Conservation (phyloP, 495 filamentous ascomycete species). For the Xylaria telfairii region DNA sequence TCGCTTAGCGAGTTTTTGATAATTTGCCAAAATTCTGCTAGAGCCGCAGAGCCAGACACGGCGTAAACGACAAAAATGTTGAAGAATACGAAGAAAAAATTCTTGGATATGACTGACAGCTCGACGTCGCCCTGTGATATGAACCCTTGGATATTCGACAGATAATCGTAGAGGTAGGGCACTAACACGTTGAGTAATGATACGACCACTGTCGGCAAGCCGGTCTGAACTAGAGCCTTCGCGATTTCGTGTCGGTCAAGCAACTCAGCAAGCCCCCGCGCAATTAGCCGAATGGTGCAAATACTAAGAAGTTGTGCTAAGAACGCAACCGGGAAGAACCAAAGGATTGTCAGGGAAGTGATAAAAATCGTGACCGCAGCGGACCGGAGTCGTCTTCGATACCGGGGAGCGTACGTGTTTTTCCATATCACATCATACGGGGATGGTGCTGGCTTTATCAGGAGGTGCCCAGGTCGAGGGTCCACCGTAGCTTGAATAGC, state of each 20-base stretch:
- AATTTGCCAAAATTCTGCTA: slow-evolving; percentile 68
- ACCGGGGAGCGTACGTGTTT: slow-evolving; percentile 86
- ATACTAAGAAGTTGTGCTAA: slow-evolving; percentile 79
- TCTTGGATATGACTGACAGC: slow-evolving; percentile 93
- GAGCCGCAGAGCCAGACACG: slow-evolving; percentile 78
- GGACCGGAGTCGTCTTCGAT: slow-evolving; percentile 71
- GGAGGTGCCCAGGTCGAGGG: slow-evolving; percentile 81
- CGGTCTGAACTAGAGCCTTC: slow-evolving; percentile 81
- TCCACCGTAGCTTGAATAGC: slow-evolving; percentile 91
- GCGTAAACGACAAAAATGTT: slow-evolving; percentile 97
- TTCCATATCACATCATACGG: slow-evolving; percentile 90
- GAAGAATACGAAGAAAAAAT: slow-evolving; percentile 99
- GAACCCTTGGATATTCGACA: slow-evolving; percentile 90
- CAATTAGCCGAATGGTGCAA: slow-evolving; percentile 74
- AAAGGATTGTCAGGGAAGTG: slow-evolving; percentile 81
- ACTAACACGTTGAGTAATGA: slow-evolving; percentile 88
- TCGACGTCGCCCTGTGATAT: slow-evolving; percentile 95
- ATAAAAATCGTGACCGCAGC: slow-evolving; percentile 87
- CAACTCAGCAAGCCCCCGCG: slow-evolving; percentile 70
- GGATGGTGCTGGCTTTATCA: slow-evolving; percentile 83
- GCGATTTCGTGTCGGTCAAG: slow-evolving; percentile 71
- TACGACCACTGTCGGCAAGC: slow-evolving; percentile 81
- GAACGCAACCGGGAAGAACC: slow-evolving; percentile 83
- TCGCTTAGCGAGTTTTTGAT: slow-evolving; percentile 77
- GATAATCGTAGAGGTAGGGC: slow-evolving; percentile 93